These are phyloP conservation scores for Bipolaris bicolor DNA, from an alignment of 2,329 filamentous ascomycete species.

Conservation along the genomic window DNA sequence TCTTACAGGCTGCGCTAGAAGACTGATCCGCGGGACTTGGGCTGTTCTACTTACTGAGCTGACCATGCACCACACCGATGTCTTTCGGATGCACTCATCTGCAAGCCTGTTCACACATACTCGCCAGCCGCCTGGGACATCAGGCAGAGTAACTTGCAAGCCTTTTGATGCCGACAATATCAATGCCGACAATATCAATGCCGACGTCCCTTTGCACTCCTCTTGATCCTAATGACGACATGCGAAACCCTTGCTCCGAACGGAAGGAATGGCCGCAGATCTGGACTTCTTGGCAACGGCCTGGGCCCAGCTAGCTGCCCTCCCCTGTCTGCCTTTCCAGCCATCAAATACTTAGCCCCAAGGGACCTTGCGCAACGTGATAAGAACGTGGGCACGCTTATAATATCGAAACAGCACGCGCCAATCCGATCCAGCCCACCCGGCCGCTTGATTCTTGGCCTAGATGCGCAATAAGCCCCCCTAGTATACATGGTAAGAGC, in stretches of 20 bases:
- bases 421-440: not conserved
- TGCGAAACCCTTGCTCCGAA: slow-evolving; percentile 7
- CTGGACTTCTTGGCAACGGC: slow-evolving; percentile 37
- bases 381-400: not conserved
- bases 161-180: not conserved
- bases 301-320: slow-evolving; percentile 18
- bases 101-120: not conserved
- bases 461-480: not conserved
- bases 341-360: slow-evolving; percentile 1
- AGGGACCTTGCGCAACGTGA: slow-evolving; percentile 7
- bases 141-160: not conserved
- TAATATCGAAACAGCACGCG: slow-evolving; percentile 10
- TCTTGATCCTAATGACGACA: slow-evolving; percentile 25
- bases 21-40: not conserved
- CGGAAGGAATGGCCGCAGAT: slow-evolving; percentile 12
- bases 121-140: not conserved
- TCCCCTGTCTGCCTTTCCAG: slow-evolving; percentile 9
- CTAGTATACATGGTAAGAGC: not conserved
- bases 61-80: not conserved
- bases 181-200: too few relatives aligned
- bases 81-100: not conserved
- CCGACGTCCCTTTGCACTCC: not conserved
- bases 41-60: not conserved
- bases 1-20: slow-evolving; percentile 8
- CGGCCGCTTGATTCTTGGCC: not conserved